A percentile compares a stretch with the other conserved stretches of the same genome.
Evolutionary conservation across 495 filamentous ascomycete genomes (phyloP).

Genomic region (Neurospora intermedia): DNA sequence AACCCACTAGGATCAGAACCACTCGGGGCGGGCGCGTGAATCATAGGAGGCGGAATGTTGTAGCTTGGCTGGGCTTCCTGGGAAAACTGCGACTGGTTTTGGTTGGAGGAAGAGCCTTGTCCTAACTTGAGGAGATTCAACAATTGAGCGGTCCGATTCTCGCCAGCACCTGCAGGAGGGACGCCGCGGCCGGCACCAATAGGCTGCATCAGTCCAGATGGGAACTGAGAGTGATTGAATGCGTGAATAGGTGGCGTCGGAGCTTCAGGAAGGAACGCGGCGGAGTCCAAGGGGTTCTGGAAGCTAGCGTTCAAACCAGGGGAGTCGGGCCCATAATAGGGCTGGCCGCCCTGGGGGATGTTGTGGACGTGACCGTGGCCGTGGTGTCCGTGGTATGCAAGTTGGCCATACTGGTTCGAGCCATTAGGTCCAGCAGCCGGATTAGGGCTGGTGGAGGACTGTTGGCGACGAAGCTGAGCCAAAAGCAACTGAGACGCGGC

Average conservation of each 20-base stretch:
- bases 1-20: slow-evolving; percentile 38
- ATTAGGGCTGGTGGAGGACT: slow-evolving; percentile 23
- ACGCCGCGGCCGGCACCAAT: slow-evolving; percentile 28
- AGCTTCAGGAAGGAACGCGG: slow-evolving; percentile 35
- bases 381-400: slow-evolving; percentile 20
- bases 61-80: background rate
- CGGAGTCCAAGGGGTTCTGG: slow-evolving; percentile 22
- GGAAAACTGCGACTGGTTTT: slow-evolving; percentile 7
- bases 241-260: slow-evolving; percentile 34
- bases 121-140: slow-evolving; percentile 84
- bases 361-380: slow-evolving; percentile 7
- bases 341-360: slow-evolving; percentile 23
- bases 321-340: slow-evolving; percentile 29
- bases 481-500: slow-evolving; percentile 23
- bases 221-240: slow-evolving; percentile 30
- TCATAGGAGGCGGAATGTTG: slow-evolving; percentile 20
- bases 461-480: slow-evolving; percentile 23
- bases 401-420: slow-evolving; percentile 15
- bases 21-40: slow-evolving; percentile 37
- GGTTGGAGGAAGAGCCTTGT: slow-evolving; percentile 18
- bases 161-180: slow-evolving; percentile 19
- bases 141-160: slow-evolving; percentile 58
- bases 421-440: slow-evolving; percentile 6
- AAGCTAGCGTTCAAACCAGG: slow-evolving; percentile 16
- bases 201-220: slow-evolving; percentile 28